Percentiles rank a stretch among this genome's conserved stretches.
phyloP scores from a whole-genome alignment of 768 basidiomycete species.

The Strobilomyces echinocephalus region DNA sequence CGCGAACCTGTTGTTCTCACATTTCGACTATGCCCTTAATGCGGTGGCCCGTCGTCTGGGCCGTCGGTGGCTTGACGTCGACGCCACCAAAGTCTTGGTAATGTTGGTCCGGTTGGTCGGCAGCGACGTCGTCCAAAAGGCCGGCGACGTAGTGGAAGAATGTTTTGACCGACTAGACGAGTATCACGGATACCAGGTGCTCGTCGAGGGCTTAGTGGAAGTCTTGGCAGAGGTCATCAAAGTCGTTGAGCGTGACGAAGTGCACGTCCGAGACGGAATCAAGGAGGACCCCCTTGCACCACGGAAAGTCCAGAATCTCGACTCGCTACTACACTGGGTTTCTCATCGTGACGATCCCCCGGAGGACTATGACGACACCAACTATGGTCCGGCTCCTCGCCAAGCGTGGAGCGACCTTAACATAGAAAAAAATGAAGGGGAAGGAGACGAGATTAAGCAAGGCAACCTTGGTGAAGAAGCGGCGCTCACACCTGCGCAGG shows the following conservation, averaged over 20 bases:
- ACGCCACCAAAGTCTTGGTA: conserved; percentile 84
- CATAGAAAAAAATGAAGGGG: conserved; percentile 20
- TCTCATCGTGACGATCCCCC: conserved; percentile 37
- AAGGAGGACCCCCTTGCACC: conserved; percentile 15
- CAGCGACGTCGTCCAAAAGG: conserved; percentile 77
- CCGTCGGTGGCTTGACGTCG: conserved; percentile 75
- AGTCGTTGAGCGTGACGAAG: conserved; percentile 60
- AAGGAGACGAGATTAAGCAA: conserved; percentile 14
- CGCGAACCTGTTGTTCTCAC: conserved; percentile 82
- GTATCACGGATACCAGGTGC: conserved; percentile 84
- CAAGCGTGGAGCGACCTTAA: conserved; percentile 49
- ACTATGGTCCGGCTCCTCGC: conserved; percentile 58
- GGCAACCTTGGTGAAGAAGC: conserved; percentile 36
- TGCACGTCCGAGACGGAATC: conserved; percentile 19
- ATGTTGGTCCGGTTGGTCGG: conserved; percentile 87
- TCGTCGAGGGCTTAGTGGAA: conserved; percentile 84
- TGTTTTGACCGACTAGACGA: conserved; percentile 96
- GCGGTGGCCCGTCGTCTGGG: conserved; percentile 81
- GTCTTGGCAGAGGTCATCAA: conserved; percentile 83
- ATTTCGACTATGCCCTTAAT: conserved; percentile 95
- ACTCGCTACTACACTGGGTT: conserved; percentile 65
- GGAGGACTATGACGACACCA: conserved; percentile 38
- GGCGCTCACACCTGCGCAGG: conserved; percentile 65
- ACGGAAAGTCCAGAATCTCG: conserved; percentile 36
- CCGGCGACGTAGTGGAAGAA: conserved; percentile 93